phyloP scores from a whole-genome alignment of 2,329 filamentous ascomycete genomes.

The Nemania bipapillata region DNA sequence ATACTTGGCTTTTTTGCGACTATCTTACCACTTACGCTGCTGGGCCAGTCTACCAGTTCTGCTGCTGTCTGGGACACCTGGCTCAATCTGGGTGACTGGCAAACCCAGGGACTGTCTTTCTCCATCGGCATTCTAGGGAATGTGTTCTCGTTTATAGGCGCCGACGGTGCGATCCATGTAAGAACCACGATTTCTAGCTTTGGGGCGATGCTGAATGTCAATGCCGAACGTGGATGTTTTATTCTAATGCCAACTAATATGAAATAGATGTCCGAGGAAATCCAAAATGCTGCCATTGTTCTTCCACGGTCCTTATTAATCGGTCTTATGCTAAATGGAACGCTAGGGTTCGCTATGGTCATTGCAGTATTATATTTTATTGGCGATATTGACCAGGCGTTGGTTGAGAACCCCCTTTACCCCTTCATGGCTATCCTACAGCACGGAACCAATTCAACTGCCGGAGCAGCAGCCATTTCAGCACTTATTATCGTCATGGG shows the following conservation, averaged over 20 bases:
- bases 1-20: slow-evolving; percentile 49
- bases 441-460: slow-evolving; percentile 60
- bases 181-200: slow-evolving; percentile 16
- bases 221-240: no score
- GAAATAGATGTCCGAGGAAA: slow-evolving; percentile 58
- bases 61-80: slow-evolving; percentile 60
- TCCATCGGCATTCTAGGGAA: slow-evolving; percentile 36
- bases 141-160: slow-evolving; percentile 52
- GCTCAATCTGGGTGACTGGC: slow-evolving; percentile 62
- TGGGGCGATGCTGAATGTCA: no score
- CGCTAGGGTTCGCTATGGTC: slow-evolving; percentile 64
- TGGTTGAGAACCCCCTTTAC: slow-evolving; percentile 60
- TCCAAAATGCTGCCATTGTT: slow-evolving; percentile 59
- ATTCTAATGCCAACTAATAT: no score
- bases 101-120: slow-evolving; percentile 54
- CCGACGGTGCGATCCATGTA: slow-evolving; percentile 51
- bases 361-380: slow-evolving; percentile 66
- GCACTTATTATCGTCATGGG: slow-evolving; percentile 61
- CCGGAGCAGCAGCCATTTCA: slow-evolving; percentile 62
- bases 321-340: slow-evolving; percentile 61
- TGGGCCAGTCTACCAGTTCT: slow-evolving; percentile 49
- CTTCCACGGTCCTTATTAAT: slow-evolving; percentile 63
- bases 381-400: slow-evolving; percentile 58
- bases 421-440: slow-evolving; percentile 70
- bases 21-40: slow-evolving; percentile 51